These are phyloP conservation scores for Escovopsis sp. DNA, from an alignment of 2,329 filamentous ascomycete genomes.

Conservation along the genomic window DNA sequence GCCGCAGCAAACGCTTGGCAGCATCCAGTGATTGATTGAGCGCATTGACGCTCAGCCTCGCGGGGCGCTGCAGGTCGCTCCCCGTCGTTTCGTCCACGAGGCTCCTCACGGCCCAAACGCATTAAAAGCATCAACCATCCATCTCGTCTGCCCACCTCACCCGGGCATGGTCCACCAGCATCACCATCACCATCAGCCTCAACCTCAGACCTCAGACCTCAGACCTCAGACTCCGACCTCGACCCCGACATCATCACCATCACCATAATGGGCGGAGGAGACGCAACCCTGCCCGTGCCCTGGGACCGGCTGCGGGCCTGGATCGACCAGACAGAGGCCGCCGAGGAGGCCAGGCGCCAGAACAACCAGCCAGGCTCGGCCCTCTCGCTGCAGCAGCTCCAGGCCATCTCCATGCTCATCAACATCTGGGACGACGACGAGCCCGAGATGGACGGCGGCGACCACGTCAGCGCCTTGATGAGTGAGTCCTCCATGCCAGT, in stretches of 20 bases:
- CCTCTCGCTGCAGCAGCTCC: slow-evolving; percentile 23
- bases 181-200: too few species aligned
- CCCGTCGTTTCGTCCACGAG: too few species aligned
- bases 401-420: slow-evolving; percentile 27
- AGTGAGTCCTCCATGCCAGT: slow-evolving; percentile 8
- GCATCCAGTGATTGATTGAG: too few species aligned
- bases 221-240: too few species aligned
- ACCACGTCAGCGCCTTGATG: slow-evolving; percentile 17
- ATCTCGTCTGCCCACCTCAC: too few species aligned
- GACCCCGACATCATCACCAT: not conserved
- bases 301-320: slow-evolving; percentile 24
- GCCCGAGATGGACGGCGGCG: slow-evolving; percentile 12
- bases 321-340: slow-evolving; percentile 25
- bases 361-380: slow-evolving; percentile 14
- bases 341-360: slow-evolving; percentile 9
- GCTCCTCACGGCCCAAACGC: too few species aligned
- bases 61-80: too few species aligned
- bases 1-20: too few species aligned
- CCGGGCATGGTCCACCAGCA: too few species aligned
- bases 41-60: too few species aligned
- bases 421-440: slow-evolving; percentile 12
- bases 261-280: not conserved
- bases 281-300: slow-evolving; percentile 9
- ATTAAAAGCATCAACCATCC: too few species aligned
- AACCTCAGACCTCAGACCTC: too few species aligned